phyloP scores from a whole-genome alignment of 78 protist species.

The Tieghemostelium lacteum region DNA sequence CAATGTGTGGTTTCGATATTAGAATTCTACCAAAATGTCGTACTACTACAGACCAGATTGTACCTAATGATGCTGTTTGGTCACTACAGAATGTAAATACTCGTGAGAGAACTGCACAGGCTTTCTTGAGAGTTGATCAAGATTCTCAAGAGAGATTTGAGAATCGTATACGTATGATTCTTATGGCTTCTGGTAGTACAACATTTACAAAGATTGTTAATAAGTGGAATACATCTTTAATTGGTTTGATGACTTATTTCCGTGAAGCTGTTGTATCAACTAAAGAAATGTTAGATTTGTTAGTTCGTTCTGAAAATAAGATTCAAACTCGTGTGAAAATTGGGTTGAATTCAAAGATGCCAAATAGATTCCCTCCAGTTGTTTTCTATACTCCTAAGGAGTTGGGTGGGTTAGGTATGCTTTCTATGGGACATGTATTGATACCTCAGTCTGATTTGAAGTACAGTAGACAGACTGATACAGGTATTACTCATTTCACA shows the following conservation, averaged over 20 bases:
- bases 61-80: constrained; percentile 98
- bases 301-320: constrained; percentile 99
- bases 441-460: constrained; percentile 99
- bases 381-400: constrained; percentile 99
- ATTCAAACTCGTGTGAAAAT: constrained; percentile 99
- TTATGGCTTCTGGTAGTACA: constrained; percentile 99
- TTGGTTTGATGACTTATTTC: constrained; percentile 99
- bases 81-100: constrained; percentile 94
- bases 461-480: constrained; percentile 96
- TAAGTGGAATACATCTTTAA: constrained; percentile 99
- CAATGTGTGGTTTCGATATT: constrained; percentile 98
- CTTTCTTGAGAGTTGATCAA: constrained; percentile 96
- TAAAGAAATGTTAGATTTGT: constrained; percentile 97
- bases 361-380: constrained; percentile 99
- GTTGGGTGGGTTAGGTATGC: constrained; percentile 99
- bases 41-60: constrained; percentile 80
- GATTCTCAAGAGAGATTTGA: constrained; percentile 90
- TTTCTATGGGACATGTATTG: constrained; percentile 99
- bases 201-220: constrained; percentile 99
- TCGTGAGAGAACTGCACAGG: constrained; percentile 97
- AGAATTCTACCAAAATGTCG: constrained; percentile 97
- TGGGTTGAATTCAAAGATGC: constrained; percentile 99
- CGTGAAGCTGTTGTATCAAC: constrained; percentile 96
- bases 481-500: constrained; percentile 98
- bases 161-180: constrained; percentile 97